These are phyloP conservation scores for Penicillium griseofulvum DNA, from an alignment of 2,329 filamentous ascomycete species.

Conservation along the genomic window DNA sequence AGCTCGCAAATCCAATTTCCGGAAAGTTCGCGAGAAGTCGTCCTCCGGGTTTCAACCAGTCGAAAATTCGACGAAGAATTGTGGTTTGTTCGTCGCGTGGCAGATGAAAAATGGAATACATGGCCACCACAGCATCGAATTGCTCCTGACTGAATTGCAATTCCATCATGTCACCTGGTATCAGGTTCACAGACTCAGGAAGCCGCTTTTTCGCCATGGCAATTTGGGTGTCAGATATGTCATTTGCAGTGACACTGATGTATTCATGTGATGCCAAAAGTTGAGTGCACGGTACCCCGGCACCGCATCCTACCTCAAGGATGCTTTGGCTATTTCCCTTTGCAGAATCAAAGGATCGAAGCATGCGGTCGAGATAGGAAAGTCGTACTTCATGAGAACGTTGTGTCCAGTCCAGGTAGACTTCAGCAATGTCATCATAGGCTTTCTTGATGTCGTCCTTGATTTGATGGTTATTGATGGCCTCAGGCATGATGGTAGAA, in stretches of 20 bases:
- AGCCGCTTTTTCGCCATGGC: conserved; percentile 31
- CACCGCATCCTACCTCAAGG: conserved; percentile 45
- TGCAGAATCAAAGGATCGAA: conserved; percentile 17
- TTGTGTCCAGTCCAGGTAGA: conserved; percentile 39
- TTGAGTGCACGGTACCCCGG: conserved; percentile 36
- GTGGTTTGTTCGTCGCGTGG: conserved; percentile 51
- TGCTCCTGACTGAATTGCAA: conserved; percentile 34
- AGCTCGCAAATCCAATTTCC: conserved; percentile 20
- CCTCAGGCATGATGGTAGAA: neutral
- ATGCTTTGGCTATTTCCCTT: conserved; percentile 10
- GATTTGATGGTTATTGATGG: conserved; percentile 1
- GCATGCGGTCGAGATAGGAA: conserved; percentile 30
- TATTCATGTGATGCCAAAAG: conserved; percentile 15
- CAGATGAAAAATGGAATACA: conserved; percentile 58
- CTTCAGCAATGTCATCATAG: conserved; percentile 39
- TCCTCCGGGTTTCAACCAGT: conserved; percentile 55
- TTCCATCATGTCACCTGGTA: conserved; percentile 45
- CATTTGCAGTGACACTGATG: conserved; percentile 41
- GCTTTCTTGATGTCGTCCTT: conserved; percentile 21
- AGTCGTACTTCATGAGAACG: conserved; percentile 29
- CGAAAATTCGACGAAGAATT: conserved; percentile 45
- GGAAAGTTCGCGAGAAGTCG: conserved; percentile 51
- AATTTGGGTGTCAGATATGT: conserved; percentile 44
- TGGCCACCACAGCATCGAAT: conserved; percentile 52
- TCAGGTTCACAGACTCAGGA: conserved; percentile 22